Conservation (phyloP, 495 filamentous ascomycete genomes). For the Aspergillus sclerotiicarbonarius region DNA sequence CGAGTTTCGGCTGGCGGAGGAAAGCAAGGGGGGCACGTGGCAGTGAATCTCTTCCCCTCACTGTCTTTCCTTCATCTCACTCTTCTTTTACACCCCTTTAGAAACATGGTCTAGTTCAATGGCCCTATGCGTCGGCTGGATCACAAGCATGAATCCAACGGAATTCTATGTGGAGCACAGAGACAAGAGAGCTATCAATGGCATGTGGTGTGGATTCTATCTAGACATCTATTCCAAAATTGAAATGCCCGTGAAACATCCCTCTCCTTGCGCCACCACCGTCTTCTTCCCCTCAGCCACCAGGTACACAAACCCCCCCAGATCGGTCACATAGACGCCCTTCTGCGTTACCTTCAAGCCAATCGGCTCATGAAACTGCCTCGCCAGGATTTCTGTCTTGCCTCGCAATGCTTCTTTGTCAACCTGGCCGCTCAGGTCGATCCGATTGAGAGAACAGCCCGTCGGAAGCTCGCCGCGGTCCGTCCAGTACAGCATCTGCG, state of each 20-base stretch:
- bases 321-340: conserved; percentile 44
- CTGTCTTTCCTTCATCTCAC: background rate
- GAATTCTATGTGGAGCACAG: no score
- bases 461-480: conserved; percentile 49
- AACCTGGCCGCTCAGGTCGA: conserved; percentile 20
- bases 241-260: conserved; percentile 29
- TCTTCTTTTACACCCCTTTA: no score
- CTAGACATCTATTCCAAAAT: background rate
- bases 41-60: background rate
- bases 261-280: conserved; percentile 27
- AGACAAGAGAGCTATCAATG: background rate
- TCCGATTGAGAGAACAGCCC: conserved; percentile 29
- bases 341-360: conserved; percentile 42
- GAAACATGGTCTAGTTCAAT: no score
- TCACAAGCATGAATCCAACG: no score
- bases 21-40: background rate
- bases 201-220: background rate
- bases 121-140: no score
- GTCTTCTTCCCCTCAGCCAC: conserved; percentile 44
- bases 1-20: background rate
- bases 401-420: background rate
- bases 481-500: conserved; percentile 50
- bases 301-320: conserved; percentile 46
- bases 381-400: conserved; percentile 33
- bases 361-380: conserved; percentile 48